Evolutionary conservation across 164 flowering plant genomes (phyloP), one percentile per base, ranked within the genome.

Genomic region (Aristolochia contorta): DNA sequence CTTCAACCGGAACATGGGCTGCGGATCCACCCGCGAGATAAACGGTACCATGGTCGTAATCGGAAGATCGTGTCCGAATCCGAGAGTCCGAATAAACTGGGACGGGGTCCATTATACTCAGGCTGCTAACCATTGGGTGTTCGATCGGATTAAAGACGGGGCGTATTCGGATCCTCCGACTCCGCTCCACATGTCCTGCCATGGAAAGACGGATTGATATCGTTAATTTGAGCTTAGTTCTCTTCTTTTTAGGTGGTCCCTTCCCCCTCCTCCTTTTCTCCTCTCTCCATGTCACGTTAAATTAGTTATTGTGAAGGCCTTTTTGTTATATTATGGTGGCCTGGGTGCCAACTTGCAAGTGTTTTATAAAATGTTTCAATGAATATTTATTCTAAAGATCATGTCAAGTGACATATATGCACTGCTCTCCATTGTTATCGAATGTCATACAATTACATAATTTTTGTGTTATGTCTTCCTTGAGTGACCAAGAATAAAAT

Each of bases 81-180:
- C 96, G 8, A 60, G 72, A 19, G 66, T 45, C 5, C 18, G 25
- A 56, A 70, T 90, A n/a, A 81, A 54, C 46, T 87, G 98, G 97
- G 98, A 89, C 54, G 96, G 97, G 1, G 77, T 85, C 10, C 96
- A 91, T 63, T 87, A 52, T 68, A 83, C 98, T 15, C 74, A 89
- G 60, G 96, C 96, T 0, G 96, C 83, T 46, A 92, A 84, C 68
- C 79, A 79, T 43, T 84, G 77, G 75, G 59, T 89, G 0, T 82
- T 77, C 61, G 72, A 84, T 32, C 72, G 67, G 25, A 84, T 87
- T 23, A 74, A 72, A 0, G 73, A 62, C 56, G 96, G 95, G 13
- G 54, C 72, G 0, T 84, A 58, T 47, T 87, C 95, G 0, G 90
- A 87, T 49, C 84, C 85, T n/a, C 82, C 83, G 7, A 54, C 61